Base-by-base conservation (phyloP, 2,329 filamentous ascomycete genomes). In the Ophiocordyceps camponoti-rufipedis region DNA sequence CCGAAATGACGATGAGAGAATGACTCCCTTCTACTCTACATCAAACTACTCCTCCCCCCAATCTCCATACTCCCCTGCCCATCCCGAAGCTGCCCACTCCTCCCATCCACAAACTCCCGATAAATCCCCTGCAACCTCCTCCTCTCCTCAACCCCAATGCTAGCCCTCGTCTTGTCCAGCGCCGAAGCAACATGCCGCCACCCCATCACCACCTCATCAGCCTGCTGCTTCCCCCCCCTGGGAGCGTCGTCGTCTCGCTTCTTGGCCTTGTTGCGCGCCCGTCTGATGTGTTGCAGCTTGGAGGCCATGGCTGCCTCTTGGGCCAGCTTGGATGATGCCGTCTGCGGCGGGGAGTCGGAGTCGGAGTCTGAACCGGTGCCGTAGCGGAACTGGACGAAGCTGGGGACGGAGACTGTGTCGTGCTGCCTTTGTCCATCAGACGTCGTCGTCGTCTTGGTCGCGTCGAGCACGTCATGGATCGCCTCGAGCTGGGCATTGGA, bases 401-500 rank as follows among this genome's bases (percentile, higher is more conserved):
- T 76, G 66, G 68, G n/a, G n/a, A 39, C 19, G 60, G 29, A 31
- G 29, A 10, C 9, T 31, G 29, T 7, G 29, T 52, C 46, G 51
- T 52, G 46, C 50, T 44, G 47, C 62, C 56, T 13, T 51, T 59
- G 57, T 44, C 62, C n/a, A 55, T 55, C 28, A 53, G 52, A 5
- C 55, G 41, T 77, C 68, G 54, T 52, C 23, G 23, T 23, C 23
- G 23, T 23, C 23, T 23, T 23, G 5, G 51, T 78, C 5, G 58
- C 55, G 41, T 63, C 81, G 0, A 98, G 74, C 2, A 93, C 79
- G 53, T 95, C 88, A 58, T 98, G 91, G 51, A 98, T 95, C 28
- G 91, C 91, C 65, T 96, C 89, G 6, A 98, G 73, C 59, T 98
- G 91, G 0, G 91, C 88, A 53, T 98, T 98, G 55, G 94, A 95